Base-by-base conservation (phyloP, 2,329 filamentous ascomycete genomes). In the Pseudopithomyces chartarum region DNA sequence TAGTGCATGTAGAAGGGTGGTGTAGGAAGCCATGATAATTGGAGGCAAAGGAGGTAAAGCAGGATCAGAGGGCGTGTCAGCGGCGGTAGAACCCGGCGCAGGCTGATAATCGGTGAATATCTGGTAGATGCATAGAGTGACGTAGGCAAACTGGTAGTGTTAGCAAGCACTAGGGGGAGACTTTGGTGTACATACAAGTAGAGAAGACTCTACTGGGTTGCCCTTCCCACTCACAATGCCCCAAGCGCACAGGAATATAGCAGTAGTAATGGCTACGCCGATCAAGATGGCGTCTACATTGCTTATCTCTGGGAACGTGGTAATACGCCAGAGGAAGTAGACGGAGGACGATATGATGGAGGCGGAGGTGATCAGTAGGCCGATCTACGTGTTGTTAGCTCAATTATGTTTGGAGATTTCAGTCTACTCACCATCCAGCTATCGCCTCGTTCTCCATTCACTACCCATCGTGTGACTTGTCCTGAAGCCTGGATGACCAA, bases 81-180 rank as follows among this genome's bases (percentile, higher is more conserved):
- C 77, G 15, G 76, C 74, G 32, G 83, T 80, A 26, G 84, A 71
- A 36, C 67, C 81, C 13, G 76, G 87, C 4, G 90, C 93, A 2
- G 95, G 92, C 65, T 94, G 87, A 78, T 98, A 98, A 78, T 99
- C 95, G 68, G 95, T 99, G 77, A 98, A 98, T 76, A 98, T 98
- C 77, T 99, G 95, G 79, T 98, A 99, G 71, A 98, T 90, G 80
- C 94, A 98, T 60, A 99, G 88, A n/a, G 97, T 95, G 59, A 97
- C 87, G 77, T 99, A 99, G 69, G 95, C 94, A 72, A 99, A 98
- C 76, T 80, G 52, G 23, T 33, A 11, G 12, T 15, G 47, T 67
- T 52, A 67, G 56, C 17, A 39, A n/a, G 36, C 40, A 15, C 38
- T 32, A 23, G 38, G 6, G 17, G 2, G 15, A n/a, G 23, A 8